Percentiles rank a stretch among this genome's conserved stretches.
phyloP scores from a whole-genome alignment of 305 asterid species.

The Solanum hybrid region DNA sequence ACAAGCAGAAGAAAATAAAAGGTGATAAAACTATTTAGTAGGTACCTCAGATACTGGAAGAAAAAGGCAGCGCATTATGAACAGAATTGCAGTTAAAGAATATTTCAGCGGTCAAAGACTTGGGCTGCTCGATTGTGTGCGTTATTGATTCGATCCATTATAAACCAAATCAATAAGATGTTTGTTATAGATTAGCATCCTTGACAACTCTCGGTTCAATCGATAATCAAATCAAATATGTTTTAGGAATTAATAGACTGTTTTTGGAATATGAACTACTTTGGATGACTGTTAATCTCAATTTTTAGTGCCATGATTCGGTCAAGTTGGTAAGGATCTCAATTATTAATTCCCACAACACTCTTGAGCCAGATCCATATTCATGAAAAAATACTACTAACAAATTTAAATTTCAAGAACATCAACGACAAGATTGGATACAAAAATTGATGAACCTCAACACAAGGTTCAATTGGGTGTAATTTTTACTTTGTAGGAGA shows the following conservation, averaged over 20 bases:
- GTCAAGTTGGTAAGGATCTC: neutral
- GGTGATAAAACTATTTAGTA: too few relatives aligned
- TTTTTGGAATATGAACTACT: neutral
- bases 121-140: neutral
- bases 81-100: neutral
- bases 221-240: neutral
- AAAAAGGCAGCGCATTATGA: neutral
- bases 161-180: neutral
- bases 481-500: neutral
- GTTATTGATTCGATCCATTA: neutral
- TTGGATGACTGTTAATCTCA: neutral
- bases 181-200: neutral
- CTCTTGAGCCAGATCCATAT: neutral
- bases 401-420: neutral
- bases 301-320: neutral
- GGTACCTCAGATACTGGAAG: neutral
- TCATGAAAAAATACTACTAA: neutral
- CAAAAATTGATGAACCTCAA: constrained; percentile 4
- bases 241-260: neutral
- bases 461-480: neutral
- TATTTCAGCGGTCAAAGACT: neutral
- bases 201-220: neutral
- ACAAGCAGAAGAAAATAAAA: neutral
- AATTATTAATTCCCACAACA: neutral
- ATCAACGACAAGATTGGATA: neutral